Percentiles rank a stretch among this genome's conserved stretches.
Conservation (phyloP, 495 filamentous ascomycete species). For the Clohesyomyces aquaticus region DNA sequence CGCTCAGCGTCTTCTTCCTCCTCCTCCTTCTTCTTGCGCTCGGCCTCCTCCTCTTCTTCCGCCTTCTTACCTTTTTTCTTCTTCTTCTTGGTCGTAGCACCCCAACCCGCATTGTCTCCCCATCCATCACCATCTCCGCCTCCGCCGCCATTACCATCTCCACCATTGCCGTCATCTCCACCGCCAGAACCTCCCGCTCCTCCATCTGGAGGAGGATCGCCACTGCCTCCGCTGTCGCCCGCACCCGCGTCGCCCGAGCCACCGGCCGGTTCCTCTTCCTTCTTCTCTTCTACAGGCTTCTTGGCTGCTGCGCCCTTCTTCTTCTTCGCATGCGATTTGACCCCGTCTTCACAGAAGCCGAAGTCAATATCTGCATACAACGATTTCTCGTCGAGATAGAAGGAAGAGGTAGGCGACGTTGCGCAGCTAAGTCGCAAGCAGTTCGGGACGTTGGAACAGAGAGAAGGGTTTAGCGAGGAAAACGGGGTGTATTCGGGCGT, state of each 20-base stretch:
- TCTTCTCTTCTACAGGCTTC: conserved; percentile 47
- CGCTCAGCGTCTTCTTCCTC: conserved; percentile 47
- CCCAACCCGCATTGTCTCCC: conserved; percentile 43
- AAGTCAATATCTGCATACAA: conserved; percentile 34
- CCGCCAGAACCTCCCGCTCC: conserved; percentile 31
- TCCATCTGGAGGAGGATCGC: conserved; percentile 43
- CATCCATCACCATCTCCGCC: conserved; percentile 49
- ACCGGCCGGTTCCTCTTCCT: conserved; percentile 49
- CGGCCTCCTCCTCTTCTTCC: conserved; percentile 46
- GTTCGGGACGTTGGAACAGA: conserved; percentile 31
- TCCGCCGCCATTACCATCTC: conserved; percentile 44
- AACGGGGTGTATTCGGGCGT: conserved; percentile 32
- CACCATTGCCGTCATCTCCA: conserved; percentile 38
- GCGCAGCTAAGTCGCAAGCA: conserved; percentile 36
- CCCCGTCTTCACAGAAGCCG: conserved; percentile 31
- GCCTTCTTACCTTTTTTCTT: conserved; percentile 41
- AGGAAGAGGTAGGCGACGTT: conserved; percentile 35
- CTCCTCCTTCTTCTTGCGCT: conserved; percentile 41
- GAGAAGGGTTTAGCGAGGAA: conserved; percentile 36
- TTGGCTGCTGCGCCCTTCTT: conserved; percentile 38
- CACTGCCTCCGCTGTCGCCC: conserved; percentile 45
- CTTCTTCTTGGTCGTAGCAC: conserved; percentile 37
- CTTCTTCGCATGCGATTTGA: conserved; percentile 43
- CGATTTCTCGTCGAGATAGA: conserved; percentile 36
- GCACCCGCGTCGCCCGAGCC: conserved; percentile 42